These are phyloP conservation scores for Nakaseomyces kungkrabaensis DNA, from an alignment of 1,139 yeast species.

Conservation along the genomic window DNA sequence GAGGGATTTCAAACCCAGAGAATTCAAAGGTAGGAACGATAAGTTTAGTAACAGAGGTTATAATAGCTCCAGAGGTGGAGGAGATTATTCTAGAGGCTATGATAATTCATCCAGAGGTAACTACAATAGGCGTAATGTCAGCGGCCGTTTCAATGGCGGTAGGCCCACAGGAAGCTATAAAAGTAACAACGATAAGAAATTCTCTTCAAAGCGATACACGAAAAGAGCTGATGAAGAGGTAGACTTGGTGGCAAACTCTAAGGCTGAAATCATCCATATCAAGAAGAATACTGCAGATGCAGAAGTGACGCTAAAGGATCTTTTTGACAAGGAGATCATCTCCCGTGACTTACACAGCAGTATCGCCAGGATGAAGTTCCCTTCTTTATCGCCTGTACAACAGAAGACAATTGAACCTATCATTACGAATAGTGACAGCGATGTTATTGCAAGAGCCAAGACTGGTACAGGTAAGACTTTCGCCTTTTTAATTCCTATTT, in stretches of 20 bases:
- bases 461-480: slow-evolving; percentile 95
- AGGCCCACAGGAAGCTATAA: background rate
- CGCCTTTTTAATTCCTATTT: slow-evolving; percentile 73
- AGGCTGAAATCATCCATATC: background rate
- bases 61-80: background rate
- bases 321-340: slow-evolving; percentile 21
- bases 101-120: background rate
- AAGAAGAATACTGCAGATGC: background rate
- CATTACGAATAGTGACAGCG: slow-evolving; percentile 41
- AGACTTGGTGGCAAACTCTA: background rate
- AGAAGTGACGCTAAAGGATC: slow-evolving; percentile 19
- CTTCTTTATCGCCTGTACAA: slow-evolving; percentile 68
- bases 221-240: background rate
- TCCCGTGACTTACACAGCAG: slow-evolving; percentile 27
- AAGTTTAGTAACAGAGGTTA: background rate
- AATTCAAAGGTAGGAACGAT: background rate
- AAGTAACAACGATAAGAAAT: background rate
- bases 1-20: background rate
- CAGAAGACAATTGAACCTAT: slow-evolving; percentile 62
- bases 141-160: too few species aligned
- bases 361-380: slow-evolving; percentile 36
- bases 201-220: background rate
- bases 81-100: background rate
- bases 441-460: slow-evolving; percentile 79
- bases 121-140: background rate